Percentiles rank a stretch among this genome's conserved stretches.
These are phyloP conservation scores for Zoysia pacifica DNA, from an alignment of 176 grass and related monocot genomes.

Conservation along the genomic window DNA sequence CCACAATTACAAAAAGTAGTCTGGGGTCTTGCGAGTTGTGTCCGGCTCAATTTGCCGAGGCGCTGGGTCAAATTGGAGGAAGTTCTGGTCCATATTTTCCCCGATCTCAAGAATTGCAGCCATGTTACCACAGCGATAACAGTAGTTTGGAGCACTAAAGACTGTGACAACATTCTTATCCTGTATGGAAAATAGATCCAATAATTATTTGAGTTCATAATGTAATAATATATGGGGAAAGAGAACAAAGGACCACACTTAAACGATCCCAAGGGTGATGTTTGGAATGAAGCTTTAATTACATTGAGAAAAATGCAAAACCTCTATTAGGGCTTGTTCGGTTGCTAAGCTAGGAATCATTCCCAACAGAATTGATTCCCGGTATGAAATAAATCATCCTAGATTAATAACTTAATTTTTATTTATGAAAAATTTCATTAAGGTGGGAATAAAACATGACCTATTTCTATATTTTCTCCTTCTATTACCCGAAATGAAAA, in stretches of 20 bases:
- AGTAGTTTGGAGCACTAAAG: constrained; percentile 96
- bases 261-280: neutral
- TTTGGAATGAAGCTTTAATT: neutral
- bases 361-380: too few species aligned
- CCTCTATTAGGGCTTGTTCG: too few species aligned
- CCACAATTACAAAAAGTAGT: constrained; percentile 94
- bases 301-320: constrained; percentile 1
- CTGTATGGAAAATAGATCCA: constrained; percentile 44
- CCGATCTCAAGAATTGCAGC: constrained; percentile 93
- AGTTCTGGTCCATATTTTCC: constrained; percentile 96
- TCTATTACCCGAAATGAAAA: too few species aligned
- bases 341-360: too few species aligned
- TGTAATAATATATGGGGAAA: neutral
- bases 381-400: too few species aligned
- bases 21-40: constrained; percentile 88
- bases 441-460: too few species aligned
- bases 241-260: neutral
- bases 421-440: too few species aligned
- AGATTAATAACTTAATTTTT: too few species aligned
- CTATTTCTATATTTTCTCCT: too few species aligned
- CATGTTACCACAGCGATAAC: constrained; percentile 98
- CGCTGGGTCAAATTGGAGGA: constrained; percentile 93
- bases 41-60: constrained; percentile 91
- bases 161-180: constrained; percentile 97
- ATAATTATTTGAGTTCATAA: constrained; percentile 22